Conservation (phyloP, 2,329 filamentous ascomycete species). For the Fusarium guadeloupense region DNA sequence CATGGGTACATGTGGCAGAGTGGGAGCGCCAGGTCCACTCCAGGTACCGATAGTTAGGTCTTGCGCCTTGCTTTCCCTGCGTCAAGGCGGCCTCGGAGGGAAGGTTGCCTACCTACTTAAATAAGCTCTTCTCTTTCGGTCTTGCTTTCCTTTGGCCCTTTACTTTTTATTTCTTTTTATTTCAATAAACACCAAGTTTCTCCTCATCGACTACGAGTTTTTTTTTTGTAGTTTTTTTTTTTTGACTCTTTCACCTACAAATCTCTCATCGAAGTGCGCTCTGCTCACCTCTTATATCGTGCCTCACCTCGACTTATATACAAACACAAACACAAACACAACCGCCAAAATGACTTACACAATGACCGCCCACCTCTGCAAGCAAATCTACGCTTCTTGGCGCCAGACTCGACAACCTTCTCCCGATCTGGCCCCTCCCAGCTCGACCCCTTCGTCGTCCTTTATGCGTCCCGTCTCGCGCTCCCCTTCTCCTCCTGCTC, state of each 20-base stretch:
- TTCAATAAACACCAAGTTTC: too few species aligned
- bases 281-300: not conserved
- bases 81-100: too few species aligned
- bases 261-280: not conserved
- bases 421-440: constrained; percentile 46
- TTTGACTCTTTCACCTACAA: not conserved
- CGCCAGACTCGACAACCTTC: constrained; percentile 58
- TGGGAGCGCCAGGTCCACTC: constrained; percentile 15
- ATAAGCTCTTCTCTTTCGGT: constrained; percentile 10
- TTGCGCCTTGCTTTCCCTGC: too few species aligned
- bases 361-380: constrained; percentile 69
- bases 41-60: constrained; percentile 18
- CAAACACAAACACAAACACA: not conserved
- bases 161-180: not conserved
- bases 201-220: too few species aligned
- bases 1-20: constrained; percentile 10
- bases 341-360: constrained; percentile 64
- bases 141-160: not conserved
- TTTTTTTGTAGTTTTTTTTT: too few species aligned
- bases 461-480: constrained; percentile 39
- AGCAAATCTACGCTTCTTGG: constrained; percentile 69
- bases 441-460: constrained; percentile 41
- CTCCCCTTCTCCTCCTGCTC: constrained; percentile 41
- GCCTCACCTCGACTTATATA: constrained; percentile 6
- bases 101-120: constrained; percentile 17